A percentile compares a stretch with the other conserved stretches of the same genome.
phyloP scores from a whole-genome alignment of 495 filamentous ascomycete species.

The Hypoxylon lienhwacheense region DNA sequence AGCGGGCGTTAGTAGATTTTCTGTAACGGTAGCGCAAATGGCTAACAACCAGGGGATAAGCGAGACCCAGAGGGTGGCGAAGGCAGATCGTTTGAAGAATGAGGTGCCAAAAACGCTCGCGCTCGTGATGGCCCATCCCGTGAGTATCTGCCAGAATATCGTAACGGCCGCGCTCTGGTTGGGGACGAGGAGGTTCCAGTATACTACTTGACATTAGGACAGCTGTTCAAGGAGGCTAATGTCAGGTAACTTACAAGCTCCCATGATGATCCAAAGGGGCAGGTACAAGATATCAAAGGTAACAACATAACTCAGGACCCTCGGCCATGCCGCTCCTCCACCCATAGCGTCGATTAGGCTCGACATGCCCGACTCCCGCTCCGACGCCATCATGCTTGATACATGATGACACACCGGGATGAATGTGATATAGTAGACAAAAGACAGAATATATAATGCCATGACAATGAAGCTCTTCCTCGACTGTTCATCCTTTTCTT shows the following conservation, averaged over 20 bases:
- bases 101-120: constrained; percentile 62
- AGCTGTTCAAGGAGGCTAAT: constrained; percentile 51
- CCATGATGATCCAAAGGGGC: constrained; percentile 32
- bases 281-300: constrained; percentile 29
- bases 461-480: constrained; percentile 61
- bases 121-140: constrained; percentile 59
- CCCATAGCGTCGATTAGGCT: constrained; percentile 73
- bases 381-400: constrained; percentile 64
- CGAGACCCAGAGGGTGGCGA: constrained; percentile 61
- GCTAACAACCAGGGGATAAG: constrained; percentile 61
- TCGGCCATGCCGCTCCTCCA: constrained; percentile 49
- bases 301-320: constrained; percentile 32
- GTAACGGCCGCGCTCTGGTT: constrained; percentile 53
- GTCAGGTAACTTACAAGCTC: constrained; percentile 20
- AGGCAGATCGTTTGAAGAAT: constrained; percentile 67
- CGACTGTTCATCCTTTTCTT: constrained; percentile 58
- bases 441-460: constrained; percentile 56
- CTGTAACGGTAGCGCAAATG: constrained; percentile 54
- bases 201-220: constrained; percentile 51
- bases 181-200: constrained; percentile 56
- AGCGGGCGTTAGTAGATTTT: constrained; percentile 15
- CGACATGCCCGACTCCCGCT: constrained; percentile 68
- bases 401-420: constrained; percentile 65
- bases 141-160: constrained; percentile 57
- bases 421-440: constrained; percentile 64